A percentile compares a stretch with the other conserved stretches of the same genome.
Evolutionary conservation across 2,329 filamentous ascomycete species (phyloP).

Genomic region (Xylaria sp.): DNA sequence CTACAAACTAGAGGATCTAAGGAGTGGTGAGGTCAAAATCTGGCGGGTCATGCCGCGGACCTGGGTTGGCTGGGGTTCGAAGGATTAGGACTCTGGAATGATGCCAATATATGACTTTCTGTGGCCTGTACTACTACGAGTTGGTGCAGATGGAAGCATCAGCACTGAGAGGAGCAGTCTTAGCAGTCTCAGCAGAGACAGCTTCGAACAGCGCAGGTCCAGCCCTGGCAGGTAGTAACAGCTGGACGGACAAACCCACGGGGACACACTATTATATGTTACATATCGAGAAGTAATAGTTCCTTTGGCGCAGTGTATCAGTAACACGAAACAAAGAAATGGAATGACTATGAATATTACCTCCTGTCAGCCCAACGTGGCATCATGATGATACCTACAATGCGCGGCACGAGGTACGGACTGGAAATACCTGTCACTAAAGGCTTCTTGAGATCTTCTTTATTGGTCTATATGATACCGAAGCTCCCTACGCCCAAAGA

Average conservation of each 20-base stretch:
- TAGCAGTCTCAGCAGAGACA: slow-evolving; percentile 36
- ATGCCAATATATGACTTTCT: slow-evolving; percentile 43
- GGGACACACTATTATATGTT: slow-evolving; percentile 22
- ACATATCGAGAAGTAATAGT: slow-evolving; percentile 31
- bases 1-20: slow-evolving; percentile 90
- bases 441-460: neutral
- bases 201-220: slow-evolving; percentile 35
- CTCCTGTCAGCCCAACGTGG: neutral
- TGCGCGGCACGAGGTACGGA: neutral
- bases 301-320: slow-evolving; percentile 29
- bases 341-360: slow-evolving; percentile 7
- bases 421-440: neutral
- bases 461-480: neutral
- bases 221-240: slow-evolving; percentile 28
- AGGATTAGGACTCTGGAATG: slow-evolving; percentile 59
- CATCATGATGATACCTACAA: slow-evolving; percentile 6
- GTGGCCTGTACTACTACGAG: slow-evolving; percentile 46
- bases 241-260: neutral
- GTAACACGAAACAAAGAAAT: slow-evolving; percentile 4
- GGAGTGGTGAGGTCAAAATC: slow-evolving; percentile 94
- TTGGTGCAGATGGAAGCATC: slow-evolving; percentile 45
- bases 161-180: slow-evolving; percentile 32
- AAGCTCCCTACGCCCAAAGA: neutral
- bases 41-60: slow-evolving; percentile 93
- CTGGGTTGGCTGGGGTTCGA: slow-evolving; percentile 89